These are phyloP conservation scores for Yamadazyma ubonensis DNA, from an alignment of 805 yeast species.

Conservation along the genomic window DNA sequence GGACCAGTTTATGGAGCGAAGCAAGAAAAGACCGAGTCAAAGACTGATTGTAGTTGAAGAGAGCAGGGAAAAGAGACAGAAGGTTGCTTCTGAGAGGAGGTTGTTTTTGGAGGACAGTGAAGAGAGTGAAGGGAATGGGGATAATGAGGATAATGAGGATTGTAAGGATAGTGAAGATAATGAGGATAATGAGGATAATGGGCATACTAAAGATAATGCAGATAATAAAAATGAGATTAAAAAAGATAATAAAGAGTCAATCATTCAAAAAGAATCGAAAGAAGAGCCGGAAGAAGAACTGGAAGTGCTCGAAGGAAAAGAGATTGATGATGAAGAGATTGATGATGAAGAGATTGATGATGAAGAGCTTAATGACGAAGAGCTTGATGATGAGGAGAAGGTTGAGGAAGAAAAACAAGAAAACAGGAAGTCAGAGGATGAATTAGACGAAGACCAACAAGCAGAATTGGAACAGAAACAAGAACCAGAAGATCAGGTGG, in stretches of 20 bases:
- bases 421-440: slow-evolving; percentile 2
- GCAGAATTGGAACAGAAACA: slow-evolving; percentile 4
- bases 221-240: no score
- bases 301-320: no score
- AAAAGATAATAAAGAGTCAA: no score
- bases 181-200: no score
- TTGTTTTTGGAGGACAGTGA: not conserved
- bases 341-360: not conserved
- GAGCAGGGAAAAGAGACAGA: not conserved
- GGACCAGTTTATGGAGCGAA: slow-evolving; percentile 15
- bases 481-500: slow-evolving; percentile 3
- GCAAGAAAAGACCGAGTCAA: not conserved
- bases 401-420: not conserved
- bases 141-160: not conserved
- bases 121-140: slow-evolving; percentile 12
- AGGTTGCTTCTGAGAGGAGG: no score
- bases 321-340: no score
- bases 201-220: no score
- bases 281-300: slow-evolving; percentile 2
- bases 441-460: not conserved
- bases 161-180: no score
- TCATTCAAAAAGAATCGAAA: no score
- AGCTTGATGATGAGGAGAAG: not conserved
- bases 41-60: not conserved
- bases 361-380: not conserved